phyloP scores from a whole-genome alignment of 2,329 filamentous ascomycete species.

The Calonectria pseudoreteaudii region DNA sequence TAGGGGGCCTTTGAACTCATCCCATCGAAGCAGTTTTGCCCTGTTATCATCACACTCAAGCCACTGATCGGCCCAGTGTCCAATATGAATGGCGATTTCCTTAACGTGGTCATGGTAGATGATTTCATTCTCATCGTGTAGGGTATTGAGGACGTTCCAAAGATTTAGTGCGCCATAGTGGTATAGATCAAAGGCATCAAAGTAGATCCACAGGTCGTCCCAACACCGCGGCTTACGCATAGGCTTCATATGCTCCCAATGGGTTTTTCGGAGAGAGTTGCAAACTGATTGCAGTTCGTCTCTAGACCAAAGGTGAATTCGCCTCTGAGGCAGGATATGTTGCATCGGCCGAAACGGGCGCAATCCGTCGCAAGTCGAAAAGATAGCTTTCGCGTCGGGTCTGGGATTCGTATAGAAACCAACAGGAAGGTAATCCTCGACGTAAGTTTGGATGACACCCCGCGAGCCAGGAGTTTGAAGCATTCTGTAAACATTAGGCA shows the following conservation, averaged over 20 bases:
- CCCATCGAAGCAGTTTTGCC: slow-evolving; percentile 47
- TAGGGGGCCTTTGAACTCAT: slow-evolving; percentile 40
- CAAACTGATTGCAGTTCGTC: slow-evolving; percentile 53
- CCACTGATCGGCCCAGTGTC: slow-evolving; percentile 54
- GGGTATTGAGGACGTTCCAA: slow-evolving; percentile 57
- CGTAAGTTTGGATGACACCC: slow-evolving; percentile 44
- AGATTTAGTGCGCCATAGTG: slow-evolving; percentile 60
- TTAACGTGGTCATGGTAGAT: slow-evolving; percentile 44
- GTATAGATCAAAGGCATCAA: slow-evolving; percentile 62
- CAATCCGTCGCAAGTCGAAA: slow-evolving; percentile 53
- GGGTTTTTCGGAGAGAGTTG: slow-evolving; percentile 52
- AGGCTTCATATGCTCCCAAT: slow-evolving; percentile 50
- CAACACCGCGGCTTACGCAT: slow-evolving; percentile 49
- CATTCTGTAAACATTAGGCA: slow-evolving; percentile 52
- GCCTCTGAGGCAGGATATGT: slow-evolving; percentile 44
- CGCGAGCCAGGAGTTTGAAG: slow-evolving; percentile 35
- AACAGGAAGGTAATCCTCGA: slow-evolving; percentile 51
- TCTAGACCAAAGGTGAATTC: slow-evolving; percentile 52
- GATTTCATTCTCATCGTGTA: slow-evolving; percentile 55
- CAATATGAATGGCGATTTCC: slow-evolving; percentile 43
- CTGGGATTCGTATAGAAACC: slow-evolving; percentile 53
- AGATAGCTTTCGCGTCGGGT: slow-evolving; percentile 46
- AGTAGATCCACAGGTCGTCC: slow-evolving; percentile 60
- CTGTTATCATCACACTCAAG: slow-evolving; percentile 43
- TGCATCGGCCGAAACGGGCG: slow-evolving; percentile 44